Evolutionary conservation across 257 asterid genomes (phyloP).

Genomic region (Capsicum baccatum): DNA sequence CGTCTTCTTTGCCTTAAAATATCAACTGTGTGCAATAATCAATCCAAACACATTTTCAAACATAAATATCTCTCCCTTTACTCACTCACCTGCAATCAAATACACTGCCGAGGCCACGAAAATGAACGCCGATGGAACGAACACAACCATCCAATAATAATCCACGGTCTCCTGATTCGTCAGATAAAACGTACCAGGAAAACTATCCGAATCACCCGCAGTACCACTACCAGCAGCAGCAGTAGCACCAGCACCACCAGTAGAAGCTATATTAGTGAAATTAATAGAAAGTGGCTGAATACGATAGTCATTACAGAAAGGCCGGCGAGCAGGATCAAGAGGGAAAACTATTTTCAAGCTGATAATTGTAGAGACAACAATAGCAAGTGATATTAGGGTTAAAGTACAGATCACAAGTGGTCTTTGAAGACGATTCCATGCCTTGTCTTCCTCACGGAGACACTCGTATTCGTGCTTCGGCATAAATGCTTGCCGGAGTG

Average conservation of each 20-base stretch:
- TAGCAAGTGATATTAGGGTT: slow-evolving; percentile 51
- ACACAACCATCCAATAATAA: slow-evolving; percentile 94
- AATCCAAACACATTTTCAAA: background rate
- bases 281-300: slow-evolving; percentile 80
- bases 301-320: slow-evolving; percentile 83
- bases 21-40: background rate
- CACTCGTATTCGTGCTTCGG: slow-evolving; percentile 87
- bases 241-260: slow-evolving; percentile 27
- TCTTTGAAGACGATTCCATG: slow-evolving; percentile 70
- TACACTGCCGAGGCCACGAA: slow-evolving; percentile 60
- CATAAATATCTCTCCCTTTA: slow-evolving; percentile 22
- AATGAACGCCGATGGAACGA: slow-evolving; percentile 67
- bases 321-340: slow-evolving; percentile 63
- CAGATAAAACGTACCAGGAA: slow-evolving; percentile 71
- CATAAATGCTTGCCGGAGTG: slow-evolving; percentile 95
- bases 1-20: background rate
- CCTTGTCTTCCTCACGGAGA: slow-evolving; percentile 88
- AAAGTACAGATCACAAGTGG: slow-evolving; percentile 47
- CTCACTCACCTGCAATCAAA: slow-evolving; percentile 67
- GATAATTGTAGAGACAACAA: slow-evolving; percentile 60
- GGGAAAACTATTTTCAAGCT: slow-evolving; percentile 84
- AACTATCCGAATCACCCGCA: slow-evolving; percentile 62
- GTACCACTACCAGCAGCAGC: slow-evolving; percentile 37
- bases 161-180: slow-evolving; percentile 97
- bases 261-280: slow-evolving; percentile 50